Evolutionary conservation across 1,139 yeast species (phyloP).

Genomic region (Geotrichum klebahnii): DNA sequence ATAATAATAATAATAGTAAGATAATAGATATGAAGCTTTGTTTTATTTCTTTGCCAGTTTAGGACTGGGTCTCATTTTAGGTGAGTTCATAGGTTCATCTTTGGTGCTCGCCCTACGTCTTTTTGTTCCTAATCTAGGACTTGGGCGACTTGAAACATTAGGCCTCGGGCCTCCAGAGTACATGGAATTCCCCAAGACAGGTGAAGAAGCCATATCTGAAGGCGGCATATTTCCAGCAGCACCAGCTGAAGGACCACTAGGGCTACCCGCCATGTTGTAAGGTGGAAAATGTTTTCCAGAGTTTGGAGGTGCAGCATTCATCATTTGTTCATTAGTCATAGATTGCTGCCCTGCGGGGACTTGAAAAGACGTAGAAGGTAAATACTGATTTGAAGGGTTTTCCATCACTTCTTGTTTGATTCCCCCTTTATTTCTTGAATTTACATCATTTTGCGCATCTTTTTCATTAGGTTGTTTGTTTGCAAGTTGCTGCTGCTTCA

Average conservation of each 20-base stretch:
- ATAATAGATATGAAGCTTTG: background rate
- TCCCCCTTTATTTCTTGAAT: background rate
- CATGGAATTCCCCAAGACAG: background rate
- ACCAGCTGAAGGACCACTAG: slow-evolving; percentile 15
- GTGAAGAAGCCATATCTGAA: background rate
- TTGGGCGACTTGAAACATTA: slow-evolving; percentile 6
- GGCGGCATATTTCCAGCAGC: background rate
- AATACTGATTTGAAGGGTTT: background rate
- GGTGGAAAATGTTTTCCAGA: slow-evolving; percentile 3
- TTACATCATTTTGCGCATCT: background rate
- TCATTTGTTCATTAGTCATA: slow-evolving; percentile 4
- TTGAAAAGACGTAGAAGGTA: slow-evolving; percentile 3
- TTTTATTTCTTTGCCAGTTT: slow-evolving; percentile 14
- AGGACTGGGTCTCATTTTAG: slow-evolving; percentile 19
- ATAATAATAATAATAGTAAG: no score
- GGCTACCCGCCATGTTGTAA: slow-evolving; percentile 1
- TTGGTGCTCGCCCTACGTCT: slow-evolving; percentile 24
- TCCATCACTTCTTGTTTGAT: slow-evolving; percentile 12
- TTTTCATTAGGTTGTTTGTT: slow-evolving; percentile 12
- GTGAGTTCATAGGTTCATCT: slow-evolving; percentile 17
- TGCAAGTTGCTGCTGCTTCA: slow-evolving; percentile 20
- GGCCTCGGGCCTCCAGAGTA: background rate
- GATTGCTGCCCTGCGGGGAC: slow-evolving; percentile 21
- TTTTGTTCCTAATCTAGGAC: slow-evolving; percentile 9
- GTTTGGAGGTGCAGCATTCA: background rate